Evolutionary conservation across 2,329 filamentous ascomycete species (phyloP), one percentile per base, ranked within the genome.

Genomic region (Arachnopeziza araneosa): DNA sequence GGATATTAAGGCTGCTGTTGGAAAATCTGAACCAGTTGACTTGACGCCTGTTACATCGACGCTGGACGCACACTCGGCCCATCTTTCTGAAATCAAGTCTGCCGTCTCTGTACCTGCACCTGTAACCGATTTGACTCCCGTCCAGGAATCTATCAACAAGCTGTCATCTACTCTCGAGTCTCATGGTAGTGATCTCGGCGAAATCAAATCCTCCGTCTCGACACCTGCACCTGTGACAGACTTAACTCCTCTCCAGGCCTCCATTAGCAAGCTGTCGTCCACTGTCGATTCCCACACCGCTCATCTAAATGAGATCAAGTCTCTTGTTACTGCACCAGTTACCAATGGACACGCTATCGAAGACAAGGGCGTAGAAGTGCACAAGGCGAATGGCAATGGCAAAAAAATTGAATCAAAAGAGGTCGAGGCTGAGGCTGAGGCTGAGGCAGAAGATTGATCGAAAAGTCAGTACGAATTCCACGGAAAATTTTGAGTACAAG

Each of bases 121-220:
- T 3, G 56, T 61, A 49, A 56, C 56, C 24, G 61, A 63, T 50
- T 32, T 60, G 3, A 59, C 58, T 7, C 26, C 52, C 17, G 26
- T 65, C 4, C 63, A 66, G 23, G 23, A 59, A 10, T 61, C 60
- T 14, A 58, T 66, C 24, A 51, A 57, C 49, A 56, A 52, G 7
- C 52, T 66, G 19, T 50, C 55, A 14, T 24, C 54, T 30, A 57
- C 60, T 12, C 55, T 50, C 14, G 54, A 50, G 26, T 50, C 50
- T 50, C 62, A 64, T 24, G 51, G 19, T 24, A 48, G 12, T 19
- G 51, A 52, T 24, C 44, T 65, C 14, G 26, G 50, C 30, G 60
- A 61, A n/a, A 61, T 66, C 55, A 62, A 64, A 51, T 36, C 55
- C 17, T 12, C 44, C 1, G 53, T 57, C 5, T 30, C 53, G 4